Conservation (phyloP, 2,329 filamentous ascomycete genomes). For the Diaporthe velutina region DNA sequence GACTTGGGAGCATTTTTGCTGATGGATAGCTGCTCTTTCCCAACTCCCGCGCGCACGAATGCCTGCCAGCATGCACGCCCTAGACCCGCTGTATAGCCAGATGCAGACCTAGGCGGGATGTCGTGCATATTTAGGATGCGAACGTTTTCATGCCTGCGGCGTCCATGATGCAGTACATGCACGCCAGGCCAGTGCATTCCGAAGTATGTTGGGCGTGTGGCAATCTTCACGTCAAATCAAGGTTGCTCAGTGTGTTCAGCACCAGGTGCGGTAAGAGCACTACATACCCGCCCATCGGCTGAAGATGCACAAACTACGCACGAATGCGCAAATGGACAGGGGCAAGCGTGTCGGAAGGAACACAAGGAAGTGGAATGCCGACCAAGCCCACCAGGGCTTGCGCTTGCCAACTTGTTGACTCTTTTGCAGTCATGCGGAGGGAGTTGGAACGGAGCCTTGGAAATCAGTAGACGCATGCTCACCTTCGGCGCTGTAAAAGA, state of each 20-base stretch:
- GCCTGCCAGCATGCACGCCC: neutral
- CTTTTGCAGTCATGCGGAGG: neutral
- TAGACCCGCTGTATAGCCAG: neutral
- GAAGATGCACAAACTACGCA: neutral
- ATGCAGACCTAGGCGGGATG: neutral
- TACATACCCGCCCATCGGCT: neutral
- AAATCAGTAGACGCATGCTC: neutral
- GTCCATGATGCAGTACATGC: neutral
- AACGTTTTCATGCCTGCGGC: neutral
- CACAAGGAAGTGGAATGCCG: neutral
- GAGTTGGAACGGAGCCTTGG: neutral
- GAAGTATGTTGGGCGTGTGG: neutral
- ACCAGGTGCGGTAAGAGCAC: neutral
- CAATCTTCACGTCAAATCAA: too few relatives aligned
- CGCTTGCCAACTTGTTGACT: neutral
- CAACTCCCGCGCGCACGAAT: neutral
- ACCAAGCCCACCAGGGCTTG: neutral
- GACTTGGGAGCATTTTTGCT: too few relatives aligned
- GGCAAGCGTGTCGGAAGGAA: neutral
- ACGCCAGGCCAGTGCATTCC: neutral
- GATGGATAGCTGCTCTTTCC: too few relatives aligned
- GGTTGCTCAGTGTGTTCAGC: neutral
- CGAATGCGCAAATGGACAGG: neutral
- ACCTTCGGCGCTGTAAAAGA: neutral
- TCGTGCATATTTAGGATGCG: slow-evolving; percentile 3